Percentiles rank a stretch among this genome's conserved stretches.
Conservation (phyloP, 257 asterid species). For the Gynochthodes officinalis region DNA sequence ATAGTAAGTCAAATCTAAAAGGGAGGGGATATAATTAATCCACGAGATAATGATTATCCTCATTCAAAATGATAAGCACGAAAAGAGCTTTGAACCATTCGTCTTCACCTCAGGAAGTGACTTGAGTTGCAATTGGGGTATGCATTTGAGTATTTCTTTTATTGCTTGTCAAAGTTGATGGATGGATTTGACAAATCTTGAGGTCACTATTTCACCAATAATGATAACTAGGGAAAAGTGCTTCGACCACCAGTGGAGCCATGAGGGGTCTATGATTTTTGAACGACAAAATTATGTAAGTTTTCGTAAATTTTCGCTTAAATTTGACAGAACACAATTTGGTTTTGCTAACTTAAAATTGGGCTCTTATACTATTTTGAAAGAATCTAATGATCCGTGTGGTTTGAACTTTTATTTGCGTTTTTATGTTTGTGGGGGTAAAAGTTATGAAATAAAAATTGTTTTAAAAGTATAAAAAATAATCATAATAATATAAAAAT, state of each 20-base stretch:
- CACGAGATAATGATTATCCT: conserved; percentile 19
- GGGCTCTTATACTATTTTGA: too few relatives aligned
- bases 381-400: too few relatives aligned
- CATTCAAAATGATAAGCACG: conserved; percentile 15
- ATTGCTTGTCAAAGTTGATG: conserved; percentile 24
- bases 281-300: neutral
- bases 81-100: conserved; percentile 24
- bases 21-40: too few relatives aligned
- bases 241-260: neutral
- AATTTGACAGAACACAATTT: too few relatives aligned
- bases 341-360: too few relatives aligned
- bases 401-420: too few relatives aligned
- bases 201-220: conserved; percentile 23
- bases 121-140: conserved; percentile 18
- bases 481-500: too few relatives aligned
- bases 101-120: conserved; percentile 16
- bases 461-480: too few relatives aligned
- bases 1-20: too few relatives aligned
- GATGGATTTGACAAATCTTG: conserved; percentile 42
- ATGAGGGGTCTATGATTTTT: neutral
- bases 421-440: too few relatives aligned
- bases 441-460: too few relatives aligned
- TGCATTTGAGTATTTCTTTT: neutral
- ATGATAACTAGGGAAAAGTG: conserved; percentile 16
- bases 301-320: neutral